phyloP scores from a whole-genome alignment of 2,329 filamentous ascomycete genomes.

The Botryotinia globosa region DNA sequence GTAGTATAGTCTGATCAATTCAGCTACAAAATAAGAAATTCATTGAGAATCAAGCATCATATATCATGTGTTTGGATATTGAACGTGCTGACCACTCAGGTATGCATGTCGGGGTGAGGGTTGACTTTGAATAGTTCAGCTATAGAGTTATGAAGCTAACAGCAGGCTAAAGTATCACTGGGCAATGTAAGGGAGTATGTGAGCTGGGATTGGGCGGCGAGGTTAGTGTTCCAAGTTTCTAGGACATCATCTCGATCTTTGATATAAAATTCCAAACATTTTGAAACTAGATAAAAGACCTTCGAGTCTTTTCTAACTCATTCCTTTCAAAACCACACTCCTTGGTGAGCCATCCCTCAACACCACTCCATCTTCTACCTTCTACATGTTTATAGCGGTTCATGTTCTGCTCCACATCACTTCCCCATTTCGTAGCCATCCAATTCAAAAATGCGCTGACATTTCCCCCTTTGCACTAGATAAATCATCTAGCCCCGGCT shows the following conservation, averaged over 20 bases:
- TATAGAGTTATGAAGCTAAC: no score
- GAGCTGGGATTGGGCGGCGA: neutral
- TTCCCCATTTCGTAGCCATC: no score
- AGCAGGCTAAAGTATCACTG: neutral
- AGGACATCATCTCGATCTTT: neutral
- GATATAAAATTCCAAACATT: neutral
- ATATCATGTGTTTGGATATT: no score
- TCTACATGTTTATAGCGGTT: no score
- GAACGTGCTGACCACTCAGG: no score
- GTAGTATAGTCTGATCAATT: no score
- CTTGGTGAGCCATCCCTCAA: neutral
- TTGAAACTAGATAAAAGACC: neutral
- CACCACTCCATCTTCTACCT: neutral
- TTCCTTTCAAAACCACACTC: accelerated
- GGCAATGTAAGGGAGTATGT: neutral
- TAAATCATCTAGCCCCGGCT: no score
- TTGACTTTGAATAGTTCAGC: neutral
- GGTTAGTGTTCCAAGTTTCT: neutral
- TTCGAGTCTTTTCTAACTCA: neutral
- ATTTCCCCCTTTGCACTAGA: no score
- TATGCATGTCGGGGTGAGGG: neutral
- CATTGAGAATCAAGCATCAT: neutral
- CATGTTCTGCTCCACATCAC: no score
- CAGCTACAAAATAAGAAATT: neutral
- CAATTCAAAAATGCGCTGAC: no score